Conservation (phyloP, 345 rosid genomes). For the Salix caprea region DNA sequence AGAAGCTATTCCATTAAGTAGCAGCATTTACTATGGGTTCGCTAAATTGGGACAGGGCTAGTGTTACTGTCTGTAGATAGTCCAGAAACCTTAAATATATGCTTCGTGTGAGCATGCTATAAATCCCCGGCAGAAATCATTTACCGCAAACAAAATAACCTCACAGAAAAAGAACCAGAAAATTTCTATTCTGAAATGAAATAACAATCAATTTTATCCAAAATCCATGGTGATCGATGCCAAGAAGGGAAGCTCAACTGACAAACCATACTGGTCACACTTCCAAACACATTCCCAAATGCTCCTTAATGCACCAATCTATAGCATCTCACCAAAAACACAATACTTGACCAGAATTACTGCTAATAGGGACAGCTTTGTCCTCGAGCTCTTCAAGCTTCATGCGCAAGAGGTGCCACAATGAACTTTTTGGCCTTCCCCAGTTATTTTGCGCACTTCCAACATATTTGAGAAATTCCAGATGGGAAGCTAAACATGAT, state of each 20-base stretch:
- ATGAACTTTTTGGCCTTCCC: too few species aligned
- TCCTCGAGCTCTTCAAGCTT: too few species aligned
- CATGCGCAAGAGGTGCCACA: too few species aligned
- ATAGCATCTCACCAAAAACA: neutral
- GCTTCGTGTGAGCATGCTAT: neutral
- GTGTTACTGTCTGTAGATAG: neutral
- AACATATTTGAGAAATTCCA: too few species aligned
- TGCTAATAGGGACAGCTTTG: too few species aligned
- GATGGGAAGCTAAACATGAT: too few species aligned
- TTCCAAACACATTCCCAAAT: neutral
- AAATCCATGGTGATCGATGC: neutral
- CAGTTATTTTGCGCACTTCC: too few species aligned
- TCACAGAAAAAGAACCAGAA: neutral
- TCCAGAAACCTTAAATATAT: neutral
- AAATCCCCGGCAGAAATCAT: neutral
- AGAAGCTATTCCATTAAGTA: neutral
- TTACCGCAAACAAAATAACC: neutral
- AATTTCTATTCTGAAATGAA: neutral
- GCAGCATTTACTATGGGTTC: neutral
- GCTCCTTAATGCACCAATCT: neutral
- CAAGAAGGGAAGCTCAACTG: neutral
- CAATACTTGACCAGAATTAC: too few species aligned
- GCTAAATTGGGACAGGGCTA: neutral
- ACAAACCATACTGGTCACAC: neutral
- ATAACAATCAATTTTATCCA: neutral